Conservation (phyloP, 495 filamentous ascomycete genomes). For the Parachaetomium inaequale region DNA sequence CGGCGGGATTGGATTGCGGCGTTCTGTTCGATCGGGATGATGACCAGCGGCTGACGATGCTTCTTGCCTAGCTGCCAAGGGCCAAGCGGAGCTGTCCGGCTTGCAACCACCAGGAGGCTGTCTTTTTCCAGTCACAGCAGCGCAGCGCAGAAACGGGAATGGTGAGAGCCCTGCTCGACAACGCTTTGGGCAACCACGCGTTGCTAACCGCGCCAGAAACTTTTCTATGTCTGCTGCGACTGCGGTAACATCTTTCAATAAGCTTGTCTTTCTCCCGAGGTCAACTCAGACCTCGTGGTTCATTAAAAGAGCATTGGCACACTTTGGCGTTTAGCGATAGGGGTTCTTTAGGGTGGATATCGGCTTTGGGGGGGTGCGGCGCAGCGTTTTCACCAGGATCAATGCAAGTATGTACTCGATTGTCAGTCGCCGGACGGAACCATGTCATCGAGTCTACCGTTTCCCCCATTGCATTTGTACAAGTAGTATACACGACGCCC, state of each 20-base stretch:
- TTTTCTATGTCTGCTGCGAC: constrained; percentile 93
- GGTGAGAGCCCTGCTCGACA: constrained; percentile 56
- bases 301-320: constrained; percentile 1
- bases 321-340: constrained; percentile 17
- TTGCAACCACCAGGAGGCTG: constrained; percentile 80
- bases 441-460: neutral
- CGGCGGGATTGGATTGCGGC: constrained; percentile 5
- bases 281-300: neutral
- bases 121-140: constrained; percentile 98
- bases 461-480: constrained; percentile 16
- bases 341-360: neutral
- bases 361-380: neutral
- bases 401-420: constrained; percentile 4
- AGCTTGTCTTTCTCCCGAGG: constrained; percentile 15
- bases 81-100: constrained; percentile 76
- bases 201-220: constrained; percentile 62
- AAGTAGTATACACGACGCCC: constrained; percentile 25
- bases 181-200: neutral
- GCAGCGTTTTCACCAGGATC: constrained; percentile 7
- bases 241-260: constrained; percentile 83
- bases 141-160: constrained; percentile 95
- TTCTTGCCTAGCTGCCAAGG: constrained; percentile 70
- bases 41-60: constrained; percentile 41
- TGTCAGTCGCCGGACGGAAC: neutral
- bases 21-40: neutral